Percentiles rank a stretch among this genome's conserved stretches.
phyloP scores from a whole-genome alignment of 2,329 filamentous ascomycete genomes.

The Penicillium sp. region DNA sequence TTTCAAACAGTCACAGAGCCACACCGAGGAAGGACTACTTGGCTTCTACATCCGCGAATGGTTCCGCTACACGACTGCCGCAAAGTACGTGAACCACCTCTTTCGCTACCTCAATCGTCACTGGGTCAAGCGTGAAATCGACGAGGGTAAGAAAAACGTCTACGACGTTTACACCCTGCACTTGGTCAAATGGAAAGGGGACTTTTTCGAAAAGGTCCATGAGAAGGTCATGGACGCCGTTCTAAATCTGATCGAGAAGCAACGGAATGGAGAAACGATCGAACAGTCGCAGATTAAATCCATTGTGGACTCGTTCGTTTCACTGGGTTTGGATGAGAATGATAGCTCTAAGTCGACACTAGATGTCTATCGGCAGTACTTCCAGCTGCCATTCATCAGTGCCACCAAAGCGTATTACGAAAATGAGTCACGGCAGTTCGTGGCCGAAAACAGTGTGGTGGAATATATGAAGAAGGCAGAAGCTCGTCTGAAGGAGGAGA shows the following conservation, averaged over 20 bases:
- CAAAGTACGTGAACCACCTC: constrained; percentile 95
- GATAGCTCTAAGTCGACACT: constrained; percentile 92
- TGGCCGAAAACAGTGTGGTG: constrained; percentile 94
- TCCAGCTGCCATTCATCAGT: constrained; percentile 85
- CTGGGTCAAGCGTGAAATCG: constrained; percentile 98
- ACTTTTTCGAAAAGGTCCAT: constrained; percentile 81
- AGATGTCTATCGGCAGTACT: constrained; percentile 89
- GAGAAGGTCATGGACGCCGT: constrained; percentile 93
- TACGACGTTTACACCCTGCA: constrained; percentile 98
- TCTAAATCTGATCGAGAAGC: constrained; percentile 91
- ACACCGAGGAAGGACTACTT: constrained; percentile 85
- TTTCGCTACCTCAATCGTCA: constrained; percentile 96
- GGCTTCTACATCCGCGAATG: constrained; percentile 95
- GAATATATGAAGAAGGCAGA: constrained; percentile 99
- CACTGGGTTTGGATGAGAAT: constrained; percentile 86
- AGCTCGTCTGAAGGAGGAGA: constrained; percentile 82
- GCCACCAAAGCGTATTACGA: constrained; percentile 85
- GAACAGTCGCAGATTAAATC: constrained; percentile 96
- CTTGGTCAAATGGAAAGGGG: constrained; percentile 89
- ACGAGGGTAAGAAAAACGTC: constrained; percentile 96
- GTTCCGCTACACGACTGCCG: constrained; percentile 90
- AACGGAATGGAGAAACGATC: constrained; percentile 95
- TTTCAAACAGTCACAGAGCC: constrained; percentile 68
- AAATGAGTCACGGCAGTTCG: constrained; percentile 87
- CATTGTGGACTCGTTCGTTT: constrained; percentile 95